Percentiles rank a stretch among this genome's conserved stretches.
Evolutionary conservation across 176 grass and related monocot genomes (phyloP).

Genomic region (Tillandsia leiboldiana): DNA sequence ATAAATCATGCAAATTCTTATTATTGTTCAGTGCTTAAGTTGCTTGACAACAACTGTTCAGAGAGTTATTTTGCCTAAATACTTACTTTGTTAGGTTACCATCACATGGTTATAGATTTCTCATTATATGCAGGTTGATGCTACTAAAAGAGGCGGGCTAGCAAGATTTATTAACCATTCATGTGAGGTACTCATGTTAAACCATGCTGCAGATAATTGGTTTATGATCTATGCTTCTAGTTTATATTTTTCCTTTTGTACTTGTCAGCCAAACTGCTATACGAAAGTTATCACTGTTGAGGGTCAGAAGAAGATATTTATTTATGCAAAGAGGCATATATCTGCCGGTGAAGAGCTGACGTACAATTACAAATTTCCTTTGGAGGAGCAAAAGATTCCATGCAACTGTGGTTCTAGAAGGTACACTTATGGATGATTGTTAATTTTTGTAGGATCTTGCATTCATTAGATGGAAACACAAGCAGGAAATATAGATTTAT

Average conservation of each 20-base stretch:
- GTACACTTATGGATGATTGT: slow-evolving; percentile 27
- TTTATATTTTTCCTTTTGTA: slow-evolving; percentile 4
- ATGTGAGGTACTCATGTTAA: slow-evolving; percentile 44
- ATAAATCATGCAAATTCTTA: too few species aligned
- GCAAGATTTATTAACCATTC: slow-evolving; percentile 99
- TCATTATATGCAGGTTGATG: slow-evolving; percentile 71
- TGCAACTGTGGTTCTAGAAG: slow-evolving; percentile 90
- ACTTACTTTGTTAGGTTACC: slow-evolving; percentile 4
- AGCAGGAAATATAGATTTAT: background rate
- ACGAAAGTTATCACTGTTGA: slow-evolving; percentile 93
- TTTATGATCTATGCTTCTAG: background rate
- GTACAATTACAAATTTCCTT: slow-evolving; percentile 97
- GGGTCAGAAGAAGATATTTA: slow-evolving; percentile 97
- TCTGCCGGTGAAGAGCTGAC: slow-evolving; percentile 84
- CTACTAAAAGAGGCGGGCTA: slow-evolving; percentile 86
- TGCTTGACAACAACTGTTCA: too few species aligned
- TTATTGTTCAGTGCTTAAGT: too few species aligned
- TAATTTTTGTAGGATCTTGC: background rate
- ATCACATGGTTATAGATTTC: slow-evolving; percentile 11
- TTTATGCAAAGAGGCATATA: slow-evolving; percentile 92
- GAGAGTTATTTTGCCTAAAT: too few species aligned
- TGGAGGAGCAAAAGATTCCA: slow-evolving; percentile 91
- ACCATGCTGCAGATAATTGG: background rate
- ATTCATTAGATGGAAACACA: background rate
- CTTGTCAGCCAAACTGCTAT: slow-evolving; percentile 85